phyloP scores from a whole-genome alignment of 1,284 basidiomycete species.

The Cryptococcus floricola region DNA sequence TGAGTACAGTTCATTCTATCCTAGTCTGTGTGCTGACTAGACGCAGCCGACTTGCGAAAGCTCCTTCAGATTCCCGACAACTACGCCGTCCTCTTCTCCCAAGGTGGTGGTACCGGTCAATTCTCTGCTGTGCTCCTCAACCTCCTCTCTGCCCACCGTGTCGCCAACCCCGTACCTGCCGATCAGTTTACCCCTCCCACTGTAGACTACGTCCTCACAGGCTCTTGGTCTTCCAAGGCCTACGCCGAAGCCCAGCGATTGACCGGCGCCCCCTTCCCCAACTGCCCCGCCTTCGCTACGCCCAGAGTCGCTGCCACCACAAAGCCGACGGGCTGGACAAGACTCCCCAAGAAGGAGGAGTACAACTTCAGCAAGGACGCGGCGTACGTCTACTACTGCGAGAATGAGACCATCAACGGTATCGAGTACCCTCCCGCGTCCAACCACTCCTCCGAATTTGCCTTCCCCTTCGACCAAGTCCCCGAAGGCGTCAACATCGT shows the following conservation, averaged over 20 bases:
- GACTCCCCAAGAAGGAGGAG: slow-evolving; percentile 66
- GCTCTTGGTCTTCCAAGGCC: slow-evolving; percentile 86
- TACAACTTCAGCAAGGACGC: slow-evolving; percentile 74
- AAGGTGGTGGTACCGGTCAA: slow-evolving; percentile 85
- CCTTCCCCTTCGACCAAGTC: slow-evolving; percentile 81
- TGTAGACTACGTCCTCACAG: slow-evolving; percentile 85
- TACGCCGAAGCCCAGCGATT: slow-evolving; percentile 69
- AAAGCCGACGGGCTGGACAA: slow-evolving; percentile 70
- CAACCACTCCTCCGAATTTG: slow-evolving; percentile 53
- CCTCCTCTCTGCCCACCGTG: slow-evolving; percentile 58
- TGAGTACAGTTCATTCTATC: slow-evolving; percentile 16
- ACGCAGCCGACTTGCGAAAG: slow-evolving; percentile 59
- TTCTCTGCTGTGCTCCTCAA: slow-evolving; percentile 88
- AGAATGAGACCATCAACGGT: slow-evolving; percentile 98
- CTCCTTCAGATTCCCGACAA: slow-evolving; percentile 75
- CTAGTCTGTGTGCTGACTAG: neutral
- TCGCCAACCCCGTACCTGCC: slow-evolving; percentile 55
- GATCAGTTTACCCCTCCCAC: slow-evolving; percentile 40
- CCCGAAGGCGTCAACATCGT: slow-evolving; percentile 74
- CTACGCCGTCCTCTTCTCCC: slow-evolving; percentile 84
- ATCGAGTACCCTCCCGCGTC: slow-evolving; percentile 74
- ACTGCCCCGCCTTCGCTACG: slow-evolving; percentile 48
- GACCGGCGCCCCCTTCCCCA: slow-evolving; percentile 50
- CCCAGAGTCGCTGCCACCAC: slow-evolving; percentile 67
- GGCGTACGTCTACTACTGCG: slow-evolving; percentile 95